These are phyloP conservation scores for Drechslera avenae DNA, from an alignment of 2,329 filamentous ascomycete genomes.

Conservation along the genomic window DNA sequence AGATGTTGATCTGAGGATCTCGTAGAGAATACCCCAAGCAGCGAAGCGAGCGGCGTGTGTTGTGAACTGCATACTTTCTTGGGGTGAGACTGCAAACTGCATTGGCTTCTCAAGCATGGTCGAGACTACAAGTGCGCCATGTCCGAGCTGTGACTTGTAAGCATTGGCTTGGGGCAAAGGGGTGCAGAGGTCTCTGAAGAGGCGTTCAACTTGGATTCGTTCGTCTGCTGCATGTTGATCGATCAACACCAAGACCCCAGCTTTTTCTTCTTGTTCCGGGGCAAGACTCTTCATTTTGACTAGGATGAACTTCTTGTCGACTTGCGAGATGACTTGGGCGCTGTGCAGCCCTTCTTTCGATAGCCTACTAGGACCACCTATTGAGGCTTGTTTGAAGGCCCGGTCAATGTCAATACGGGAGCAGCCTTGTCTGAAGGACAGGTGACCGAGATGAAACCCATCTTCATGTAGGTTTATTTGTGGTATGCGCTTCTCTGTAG, in stretches of 20 bases:
- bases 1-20: conserved; percentile 42
- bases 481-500: conserved; percentile 52
- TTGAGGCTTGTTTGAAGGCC: conserved; percentile 35
- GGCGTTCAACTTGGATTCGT: conserved; percentile 74
- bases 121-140: conserved; percentile 37
- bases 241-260: conserved; percentile 68
- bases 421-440: conserved; percentile 10
- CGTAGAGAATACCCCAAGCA: conserved; percentile 75
- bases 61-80: conserved; percentile 66
- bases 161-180: conserved; percentile 15
- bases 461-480: conserved; percentile 39
- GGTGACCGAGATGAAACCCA: conserved; percentile 1
- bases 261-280: background rate
- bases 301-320: conserved; percentile 89
- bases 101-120: conserved; percentile 58
- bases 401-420: conserved; percentile 19
- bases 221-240: conserved; percentile 98
- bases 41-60: conserved; percentile 63
- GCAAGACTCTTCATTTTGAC: conserved; percentile 56
- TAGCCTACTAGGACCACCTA: conserved; percentile 49
- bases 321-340: conserved; percentile 76
- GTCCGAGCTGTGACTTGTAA: conserved; percentile 42
- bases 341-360: conserved; percentile 59
- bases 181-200: conserved; percentile 65
- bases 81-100: conserved; percentile 65